A percentile compares a stretch with the other conserved stretches of the same genome.
These are phyloP conservation scores for Casuarina equisetifolia DNA, from an alignment of 306 rosid species.

Conservation along the genomic window DNA sequence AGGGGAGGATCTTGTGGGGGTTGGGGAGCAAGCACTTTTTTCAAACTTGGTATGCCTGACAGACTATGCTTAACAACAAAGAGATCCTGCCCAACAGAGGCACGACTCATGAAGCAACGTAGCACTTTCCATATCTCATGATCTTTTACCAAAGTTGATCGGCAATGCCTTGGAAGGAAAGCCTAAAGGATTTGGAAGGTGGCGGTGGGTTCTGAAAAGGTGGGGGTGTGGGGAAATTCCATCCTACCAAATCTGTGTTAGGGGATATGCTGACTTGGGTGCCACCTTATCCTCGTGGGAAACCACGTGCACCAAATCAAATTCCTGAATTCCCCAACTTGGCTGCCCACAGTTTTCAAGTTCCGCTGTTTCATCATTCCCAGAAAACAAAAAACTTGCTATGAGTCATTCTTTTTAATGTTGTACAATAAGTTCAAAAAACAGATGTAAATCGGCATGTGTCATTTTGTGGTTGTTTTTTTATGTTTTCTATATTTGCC, in stretches of 20 bases:
- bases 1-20: background rate
- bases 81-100: background rate
- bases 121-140: background rate
- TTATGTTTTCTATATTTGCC: too few species aligned
- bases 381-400: too few species aligned
- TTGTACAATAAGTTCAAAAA: too few species aligned
- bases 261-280: slow-evolving; percentile 27
- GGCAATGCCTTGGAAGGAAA: slow-evolving; percentile 1
- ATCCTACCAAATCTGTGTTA: slow-evolving; percentile 6
- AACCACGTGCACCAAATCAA: slow-evolving; percentile 13
- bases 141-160: background rate
- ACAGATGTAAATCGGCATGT: too few species aligned
- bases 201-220: background rate
- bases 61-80: background rate
- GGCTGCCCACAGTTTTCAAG: background rate
- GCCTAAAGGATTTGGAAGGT: slow-evolving; percentile 10
- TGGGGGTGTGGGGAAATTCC: background rate
- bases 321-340: background rate
- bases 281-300: slow-evolving; percentile 18
- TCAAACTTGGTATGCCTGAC: background rate
- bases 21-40: background rate
- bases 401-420: too few species aligned
- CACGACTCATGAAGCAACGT: background rate
- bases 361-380: too few species aligned
- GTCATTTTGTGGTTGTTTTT: too few species aligned